phyloP scores from a whole-genome alignment of 371 early-diverging fungal genomes.

The Batrachochytrium dendrobatidis region DNA sequence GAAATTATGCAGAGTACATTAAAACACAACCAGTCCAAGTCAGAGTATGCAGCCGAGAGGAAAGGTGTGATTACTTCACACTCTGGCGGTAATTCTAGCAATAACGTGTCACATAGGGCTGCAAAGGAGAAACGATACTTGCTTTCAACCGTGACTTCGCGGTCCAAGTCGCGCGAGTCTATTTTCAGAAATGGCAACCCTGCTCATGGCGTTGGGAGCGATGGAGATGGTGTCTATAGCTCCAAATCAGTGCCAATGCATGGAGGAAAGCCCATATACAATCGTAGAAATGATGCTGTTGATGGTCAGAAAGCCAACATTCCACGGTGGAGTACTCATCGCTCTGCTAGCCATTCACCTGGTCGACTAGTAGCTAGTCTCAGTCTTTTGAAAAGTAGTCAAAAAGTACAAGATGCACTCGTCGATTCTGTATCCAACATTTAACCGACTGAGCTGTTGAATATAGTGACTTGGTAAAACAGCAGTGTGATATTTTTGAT shows the following conservation, averaged over 20 bases:
- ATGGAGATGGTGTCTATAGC: no score
- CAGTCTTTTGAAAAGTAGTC: conserved; percentile 32
- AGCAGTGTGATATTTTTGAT: no score
- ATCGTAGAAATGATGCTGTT: no score
- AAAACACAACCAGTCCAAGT: no score
- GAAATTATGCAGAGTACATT: conserved; percentile 31
- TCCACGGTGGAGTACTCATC: background rate
- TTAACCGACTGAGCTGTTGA: no score
- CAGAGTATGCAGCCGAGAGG: background rate
- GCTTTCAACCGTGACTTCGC: background rate
- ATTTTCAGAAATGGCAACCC: no score
- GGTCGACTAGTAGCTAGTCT: conserved; percentile 29
- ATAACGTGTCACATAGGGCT: no score
- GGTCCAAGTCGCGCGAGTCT: conserved; percentile 7
- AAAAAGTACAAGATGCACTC: conserved; percentile 38
- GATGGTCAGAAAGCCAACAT: background rate
- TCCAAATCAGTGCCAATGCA: no score
- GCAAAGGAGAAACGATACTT: conserved; percentile 3
- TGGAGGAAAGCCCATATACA: no score
- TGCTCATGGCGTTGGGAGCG: no score
- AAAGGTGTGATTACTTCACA: background rate
- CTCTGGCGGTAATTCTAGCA: no score
- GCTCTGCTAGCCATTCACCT: conserved; percentile 7
- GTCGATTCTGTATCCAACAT: conserved; percentile 17
- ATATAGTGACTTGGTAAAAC: no score